Evolutionary conservation across 768 basidiomycete species (phyloP), one percentile per base, ranked within the genome.

Genomic region (Rhodotorula babjevae): DNA sequence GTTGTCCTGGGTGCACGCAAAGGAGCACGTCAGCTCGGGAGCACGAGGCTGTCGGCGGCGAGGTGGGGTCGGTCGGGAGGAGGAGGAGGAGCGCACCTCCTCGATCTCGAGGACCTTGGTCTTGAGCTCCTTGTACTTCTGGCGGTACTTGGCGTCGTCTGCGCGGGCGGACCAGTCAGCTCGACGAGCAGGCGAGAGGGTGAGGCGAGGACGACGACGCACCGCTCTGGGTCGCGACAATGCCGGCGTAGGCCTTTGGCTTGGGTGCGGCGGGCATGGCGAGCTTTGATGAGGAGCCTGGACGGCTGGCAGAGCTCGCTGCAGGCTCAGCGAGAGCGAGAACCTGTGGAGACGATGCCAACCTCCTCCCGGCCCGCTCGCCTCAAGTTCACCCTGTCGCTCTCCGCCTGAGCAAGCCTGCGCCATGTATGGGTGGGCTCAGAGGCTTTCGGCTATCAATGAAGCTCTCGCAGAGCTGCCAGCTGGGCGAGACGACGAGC

Each of bases 81-180:
- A 40, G 36, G 36, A 6, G 33, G 57, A 29, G 21, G 27, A 11
- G 4, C 36, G 33, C 33, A 75, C 74, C 60, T 76, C 72, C 36
- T 76, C 76, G 15, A 76, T 63, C 67, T 74, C 72, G 5, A 21
- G 23, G 33, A 76, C 50, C 52, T 76, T 76, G 27, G 12, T 36
- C 59, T 72, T 73, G 61, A 76, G 64, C 36, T 74, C 69, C 53
- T 61, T 71, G 72, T 71, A 71, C 59, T 76, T 76, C 27, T 29
- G 66, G 18, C 61, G 53, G 67, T 76, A 76, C 69, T 74, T 76
- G 60, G 44, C 69, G n/a, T 76, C 76, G 49, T 76, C 76, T 71
- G 63, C 15, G 10, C 4, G 40, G 23, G 9, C 8, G 27, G 10
- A 36, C 1, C 40, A 23, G 58, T 59, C 40, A 59, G 58, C 36